Conservation (phyloP, 2,329 filamentous ascomycete species). For the Alternaria angustiovoidea region DNA sequence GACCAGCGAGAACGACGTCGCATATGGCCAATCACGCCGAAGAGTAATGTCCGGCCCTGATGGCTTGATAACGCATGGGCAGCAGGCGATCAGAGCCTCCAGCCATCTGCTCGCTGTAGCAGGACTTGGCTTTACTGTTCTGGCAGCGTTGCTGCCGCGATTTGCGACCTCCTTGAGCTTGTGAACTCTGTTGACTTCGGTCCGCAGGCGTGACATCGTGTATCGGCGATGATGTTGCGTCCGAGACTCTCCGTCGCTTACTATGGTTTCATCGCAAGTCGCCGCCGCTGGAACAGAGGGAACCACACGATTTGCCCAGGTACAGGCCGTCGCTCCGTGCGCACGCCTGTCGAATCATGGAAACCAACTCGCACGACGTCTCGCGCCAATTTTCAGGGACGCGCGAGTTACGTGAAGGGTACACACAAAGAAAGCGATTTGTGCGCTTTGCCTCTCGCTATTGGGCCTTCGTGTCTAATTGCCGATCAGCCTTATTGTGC, state of each 20-base stretch:
- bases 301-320: constrained; percentile 24
- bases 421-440: constrained; percentile 16
- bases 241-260: constrained; percentile 35
- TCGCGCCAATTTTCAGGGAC: constrained; percentile 45
- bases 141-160: constrained; percentile 4
- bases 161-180: constrained; percentile 5
- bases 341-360: constrained; percentile 43
- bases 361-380: constrained; percentile 28
- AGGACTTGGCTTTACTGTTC: constrained; percentile 15
- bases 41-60: constrained; percentile 26
- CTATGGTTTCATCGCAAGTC: constrained; percentile 39
- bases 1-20: constrained; percentile 17
- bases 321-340: constrained; percentile 44
- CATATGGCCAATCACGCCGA: constrained; percentile 22
- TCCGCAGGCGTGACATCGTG: not conserved
- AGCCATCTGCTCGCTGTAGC: constrained; percentile 18
- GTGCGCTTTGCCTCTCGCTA: constrained; percentile 31
- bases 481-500: constrained; percentile 20
- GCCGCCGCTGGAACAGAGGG: constrained; percentile 32
- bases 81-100: constrained; percentile 31
- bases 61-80: constrained; percentile 34
- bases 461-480: constrained; percentile 31
- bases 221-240: constrained; percentile 38
- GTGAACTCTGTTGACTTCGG: not conserved
- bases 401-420: constrained; percentile 41